phyloP scores from a whole-genome alignment of 805 yeast genomes.

The Candida tibetensis region DNA sequence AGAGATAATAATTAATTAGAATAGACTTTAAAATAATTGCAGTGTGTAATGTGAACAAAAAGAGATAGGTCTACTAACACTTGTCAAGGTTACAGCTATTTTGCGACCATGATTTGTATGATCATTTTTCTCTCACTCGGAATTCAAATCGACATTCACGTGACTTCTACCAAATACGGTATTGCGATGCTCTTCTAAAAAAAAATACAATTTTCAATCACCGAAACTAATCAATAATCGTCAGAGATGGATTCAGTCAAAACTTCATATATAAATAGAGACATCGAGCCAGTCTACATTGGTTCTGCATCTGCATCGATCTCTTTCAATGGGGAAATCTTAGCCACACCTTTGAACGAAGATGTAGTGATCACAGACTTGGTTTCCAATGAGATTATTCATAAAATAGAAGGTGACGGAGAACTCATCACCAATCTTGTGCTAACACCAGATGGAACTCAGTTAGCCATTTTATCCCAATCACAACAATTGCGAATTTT shows the following conservation, averaged over 20 bases:
- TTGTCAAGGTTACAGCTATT: too few relatives aligned
- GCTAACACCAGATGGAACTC: constrained; percentile 71
- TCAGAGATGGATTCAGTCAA: constrained; percentile 22
- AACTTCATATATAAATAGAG: constrained; percentile 42
- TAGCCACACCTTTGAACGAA: constrained; percentile 81
- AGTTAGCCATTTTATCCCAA: constrained; percentile 72
- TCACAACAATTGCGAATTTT: constrained; percentile 78
- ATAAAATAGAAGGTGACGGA: constrained; percentile 79
- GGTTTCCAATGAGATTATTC: constrained; percentile 52
- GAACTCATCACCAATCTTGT: constrained; percentile 72
- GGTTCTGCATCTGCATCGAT: constrained; percentile 79
- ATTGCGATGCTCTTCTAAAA: constrained; percentile 13
- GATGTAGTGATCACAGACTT: constrained; percentile 71
- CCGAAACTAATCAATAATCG: neutral
- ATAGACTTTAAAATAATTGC: too few relatives aligned
- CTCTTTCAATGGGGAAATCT: constrained; percentile 47
- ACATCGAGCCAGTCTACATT: constrained; percentile 78
- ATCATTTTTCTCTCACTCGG: too few relatives aligned
- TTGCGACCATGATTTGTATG: too few relatives aligned
- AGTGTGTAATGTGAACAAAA: too few relatives aligned
- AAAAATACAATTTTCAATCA: constrained; percentile 2
- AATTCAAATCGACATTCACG: too few relatives aligned
- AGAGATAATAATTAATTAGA: too few relatives aligned
- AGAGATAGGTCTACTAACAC: too few relatives aligned
- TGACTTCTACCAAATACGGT: too few relatives aligned